Percentiles rank a stretch among this genome's conserved stretches.
Evolutionary conservation across 257 asterid genomes (phyloP).

Genomic region (Euphrasia confusa): DNA sequence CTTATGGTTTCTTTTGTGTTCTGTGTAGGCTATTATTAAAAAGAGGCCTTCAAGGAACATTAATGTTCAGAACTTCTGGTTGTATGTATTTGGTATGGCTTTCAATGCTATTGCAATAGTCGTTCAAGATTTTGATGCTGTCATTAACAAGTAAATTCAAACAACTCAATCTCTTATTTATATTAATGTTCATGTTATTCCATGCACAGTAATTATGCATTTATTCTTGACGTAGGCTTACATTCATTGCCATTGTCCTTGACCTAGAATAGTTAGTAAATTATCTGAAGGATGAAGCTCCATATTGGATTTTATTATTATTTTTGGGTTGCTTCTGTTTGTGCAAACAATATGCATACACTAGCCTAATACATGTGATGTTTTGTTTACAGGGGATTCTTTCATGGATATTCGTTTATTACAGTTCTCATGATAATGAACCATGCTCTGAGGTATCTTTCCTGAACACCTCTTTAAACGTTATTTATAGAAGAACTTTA

Average conservation of each 20-base stretch:
- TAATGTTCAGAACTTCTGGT: conserved; percentile 98
- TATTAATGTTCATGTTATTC: conserved; percentile 19
- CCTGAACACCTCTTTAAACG: conserved; percentile 8
- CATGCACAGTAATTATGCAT: conserved; percentile 4
- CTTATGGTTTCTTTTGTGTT: conserved; percentile 29
- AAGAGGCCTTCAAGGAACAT: conserved; percentile 95
- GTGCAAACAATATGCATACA: conserved; percentile 15
- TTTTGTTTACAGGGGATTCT: conserved; percentile 70
- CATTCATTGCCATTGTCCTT: conserved; percentile 17
- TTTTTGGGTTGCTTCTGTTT: conserved; percentile 7
- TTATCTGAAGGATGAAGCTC: conserved; percentile 17
- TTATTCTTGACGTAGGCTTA: conserved; percentile 6
- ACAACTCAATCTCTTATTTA: conserved; percentile 12
- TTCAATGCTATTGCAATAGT: conserved; percentile 86
- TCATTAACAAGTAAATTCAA: conserved; percentile 64
- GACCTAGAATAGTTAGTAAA: conserved; percentile 16
- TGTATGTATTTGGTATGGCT: conserved; percentile 95
- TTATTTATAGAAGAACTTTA: conserved; percentile 6
- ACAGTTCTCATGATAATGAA: conserved; percentile 91
- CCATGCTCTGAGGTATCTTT: conserved; percentile 83
- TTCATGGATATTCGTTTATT: conserved; percentile 81
- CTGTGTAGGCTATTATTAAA: conserved; percentile 82
- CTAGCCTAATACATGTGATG: conserved; percentile 10
- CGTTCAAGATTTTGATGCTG: conserved; percentile 91
- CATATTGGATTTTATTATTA: conserved; percentile 14